phyloP scores from a whole-genome alignment of 495 filamentous ascomycete species.

The Friedmanniomyces simplex region DNA sequence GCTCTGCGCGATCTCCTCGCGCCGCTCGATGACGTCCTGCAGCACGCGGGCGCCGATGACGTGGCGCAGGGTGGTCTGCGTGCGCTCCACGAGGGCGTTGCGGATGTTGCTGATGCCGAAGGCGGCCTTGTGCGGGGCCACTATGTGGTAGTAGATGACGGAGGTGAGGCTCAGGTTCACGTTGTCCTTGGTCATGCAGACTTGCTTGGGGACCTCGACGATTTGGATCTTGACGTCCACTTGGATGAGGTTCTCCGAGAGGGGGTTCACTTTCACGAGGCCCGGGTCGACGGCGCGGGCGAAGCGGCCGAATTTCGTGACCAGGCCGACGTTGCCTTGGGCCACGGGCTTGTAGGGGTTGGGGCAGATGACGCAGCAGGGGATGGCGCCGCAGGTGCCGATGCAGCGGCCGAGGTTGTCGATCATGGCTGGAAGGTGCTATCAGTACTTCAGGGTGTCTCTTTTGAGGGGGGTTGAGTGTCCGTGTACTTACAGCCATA shows the following conservation, averaged over 20 bases:
- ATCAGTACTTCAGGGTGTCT: conserved; percentile 56
- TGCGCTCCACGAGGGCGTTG: conserved; percentile 92
- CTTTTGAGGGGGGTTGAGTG: conserved; percentile 34
- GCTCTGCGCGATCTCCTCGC: conserved; percentile 88
- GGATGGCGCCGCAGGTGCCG: conserved; percentile 76
- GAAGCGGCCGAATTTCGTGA: conserved; percentile 94
- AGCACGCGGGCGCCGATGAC: conserved; percentile 93
- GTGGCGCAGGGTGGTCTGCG: conserved; percentile 94
- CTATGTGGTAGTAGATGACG: conserved; percentile 99
- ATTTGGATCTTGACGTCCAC: conserved; percentile 99
- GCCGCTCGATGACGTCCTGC: conserved; percentile 97
- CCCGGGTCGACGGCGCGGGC: conserved; percentile 94
- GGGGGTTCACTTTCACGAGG: conserved; percentile 95
- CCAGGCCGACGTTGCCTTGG: conserved; percentile 53
- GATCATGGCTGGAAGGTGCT: conserved; percentile 47
- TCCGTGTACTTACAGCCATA: conserved; percentile 46
- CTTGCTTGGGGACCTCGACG: conserved; percentile 89
- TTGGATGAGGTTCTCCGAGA: conserved; percentile 77
- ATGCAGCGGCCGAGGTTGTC: conserved; percentile 64
- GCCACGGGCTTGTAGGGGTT: conserved; percentile 81
- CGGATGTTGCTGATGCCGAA: conserved; percentile 94
- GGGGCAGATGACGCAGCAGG: conserved; percentile 84
- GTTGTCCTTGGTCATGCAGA: conserved; percentile 99
- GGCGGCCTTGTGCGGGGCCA: conserved; percentile 88
- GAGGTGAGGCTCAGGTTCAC: conserved; percentile 87